A percentile compares a stretch with the other conserved stretches of the same genome.
Evolutionary conservation across 163 green algal species (phyloP).

Genomic region (Trebouxiophyceae sp.): DNA sequence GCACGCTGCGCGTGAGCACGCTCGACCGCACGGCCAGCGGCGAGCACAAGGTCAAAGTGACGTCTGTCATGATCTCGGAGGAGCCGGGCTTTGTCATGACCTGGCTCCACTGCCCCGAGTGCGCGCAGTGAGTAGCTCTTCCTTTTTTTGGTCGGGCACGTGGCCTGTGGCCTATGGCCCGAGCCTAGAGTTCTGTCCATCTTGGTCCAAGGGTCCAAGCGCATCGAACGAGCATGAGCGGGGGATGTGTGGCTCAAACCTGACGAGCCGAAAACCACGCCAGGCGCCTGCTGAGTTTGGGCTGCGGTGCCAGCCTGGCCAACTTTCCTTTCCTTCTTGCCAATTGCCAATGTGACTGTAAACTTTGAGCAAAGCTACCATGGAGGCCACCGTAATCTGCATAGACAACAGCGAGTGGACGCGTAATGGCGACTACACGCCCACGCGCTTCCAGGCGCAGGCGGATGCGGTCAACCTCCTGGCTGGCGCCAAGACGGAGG

Average conservation of each 20-base stretch:
- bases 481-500: conserved; percentile 92
- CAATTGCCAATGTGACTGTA: not conserved
- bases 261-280: not conserved
- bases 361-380: conserved; percentile 8
- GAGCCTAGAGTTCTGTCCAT: no score
- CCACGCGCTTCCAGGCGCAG: conserved; percentile 91
- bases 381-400: conserved; percentile 86
- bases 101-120: no score
- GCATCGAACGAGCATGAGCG: no score
- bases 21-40: no score
- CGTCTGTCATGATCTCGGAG: no score
- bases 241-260: not conserved
- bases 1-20: no score
- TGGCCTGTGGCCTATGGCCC: no score
- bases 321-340: not conserved
- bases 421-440: conserved; percentile 93
- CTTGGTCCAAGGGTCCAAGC: no score
- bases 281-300: not conserved
- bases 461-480: conserved; percentile 96
- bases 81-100: no score
- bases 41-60: no score
- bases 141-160: no score
- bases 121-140: no score
- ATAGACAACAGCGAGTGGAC: conserved; percentile 97
- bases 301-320: not conserved